Conservation (phyloP, 805 yeast genomes). For the Lachancea cidri region DNA sequence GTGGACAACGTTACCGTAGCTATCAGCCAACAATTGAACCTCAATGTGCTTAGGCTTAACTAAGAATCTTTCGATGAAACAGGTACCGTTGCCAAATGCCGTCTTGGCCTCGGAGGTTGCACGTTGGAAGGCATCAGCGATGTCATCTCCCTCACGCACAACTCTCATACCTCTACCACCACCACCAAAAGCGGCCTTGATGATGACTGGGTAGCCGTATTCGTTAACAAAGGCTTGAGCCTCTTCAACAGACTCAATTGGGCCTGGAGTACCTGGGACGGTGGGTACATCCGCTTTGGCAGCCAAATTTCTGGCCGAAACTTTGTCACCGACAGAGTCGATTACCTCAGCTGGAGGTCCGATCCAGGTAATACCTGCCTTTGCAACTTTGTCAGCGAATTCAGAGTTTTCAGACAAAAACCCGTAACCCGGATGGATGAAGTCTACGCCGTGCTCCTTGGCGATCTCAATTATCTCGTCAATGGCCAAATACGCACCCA, state of each 20-base stretch:
- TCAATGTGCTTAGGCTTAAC: constrained; percentile 97
- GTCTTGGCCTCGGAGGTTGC: constrained; percentile 92
- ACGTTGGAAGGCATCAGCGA: constrained; percentile 85
- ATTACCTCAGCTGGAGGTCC: constrained; percentile 88
- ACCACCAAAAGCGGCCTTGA: constrained; percentile 99
- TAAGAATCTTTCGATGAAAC: constrained; percentile 92
- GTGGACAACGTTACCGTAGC: constrained; percentile 91
- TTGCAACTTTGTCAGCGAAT: constrained; percentile 87
- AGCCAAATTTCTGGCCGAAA: constrained; percentile 87
- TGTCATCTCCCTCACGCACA: constrained; percentile 91
- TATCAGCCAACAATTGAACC: constrained; percentile 92
- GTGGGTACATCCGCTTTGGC: constrained; percentile 77
- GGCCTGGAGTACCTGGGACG: constrained; percentile 98
- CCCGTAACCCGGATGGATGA: constrained; percentile 94
- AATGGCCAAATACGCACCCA: constrained; percentile 90
- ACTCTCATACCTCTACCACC: constrained; percentile 99
- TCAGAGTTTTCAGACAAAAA: constrained; percentile 88
- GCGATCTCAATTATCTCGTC: constrained; percentile 93
- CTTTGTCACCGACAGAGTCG: constrained; percentile 96
- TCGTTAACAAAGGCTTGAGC: constrained; percentile 74
- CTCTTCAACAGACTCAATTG: constrained; percentile 73
- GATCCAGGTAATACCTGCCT: constrained; percentile 89
- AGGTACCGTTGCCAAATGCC: constrained; percentile 98
- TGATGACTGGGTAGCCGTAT: constrained; percentile 93
- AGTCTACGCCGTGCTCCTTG: constrained; percentile 65